These are phyloP conservation scores for Populus nigra DNA, from an alignment of 345 rosid genomes.

Conservation along the genomic window DNA sequence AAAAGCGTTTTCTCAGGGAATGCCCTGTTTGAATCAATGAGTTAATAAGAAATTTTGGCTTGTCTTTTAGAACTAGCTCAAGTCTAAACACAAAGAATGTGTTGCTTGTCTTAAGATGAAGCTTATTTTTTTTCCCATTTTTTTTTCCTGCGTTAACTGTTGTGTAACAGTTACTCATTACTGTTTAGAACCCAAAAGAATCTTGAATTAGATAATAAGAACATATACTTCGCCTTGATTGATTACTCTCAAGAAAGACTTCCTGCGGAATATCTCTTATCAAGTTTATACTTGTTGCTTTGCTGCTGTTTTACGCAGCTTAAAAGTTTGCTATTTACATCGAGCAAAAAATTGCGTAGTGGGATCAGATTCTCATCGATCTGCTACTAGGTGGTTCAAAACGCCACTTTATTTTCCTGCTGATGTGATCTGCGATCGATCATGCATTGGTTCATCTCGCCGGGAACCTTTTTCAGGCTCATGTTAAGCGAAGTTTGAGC, in stretches of 20 bases:
- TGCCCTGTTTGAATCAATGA: conserved; percentile 17
- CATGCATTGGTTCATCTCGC: not conserved
- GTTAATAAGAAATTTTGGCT: conserved; percentile 38
- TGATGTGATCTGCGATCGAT: not conserved
- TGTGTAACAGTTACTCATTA: not conserved
- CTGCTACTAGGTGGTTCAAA: not conserved
- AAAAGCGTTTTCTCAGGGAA: conserved; percentile 28
- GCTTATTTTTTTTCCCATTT: not conserved
- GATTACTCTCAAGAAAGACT: not conserved
- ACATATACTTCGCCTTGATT: not conserved
- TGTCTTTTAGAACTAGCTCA: conserved; percentile 23
- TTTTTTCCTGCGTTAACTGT: not conserved
- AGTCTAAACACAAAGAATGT: conserved; percentile 7
- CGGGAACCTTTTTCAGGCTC: not conserved
- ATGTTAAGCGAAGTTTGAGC: not conserved
- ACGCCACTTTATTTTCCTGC: not conserved
- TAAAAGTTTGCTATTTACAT: not conserved
- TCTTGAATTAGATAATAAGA: not conserved
- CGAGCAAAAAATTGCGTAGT: not conserved
- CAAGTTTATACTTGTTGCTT: not conserved
- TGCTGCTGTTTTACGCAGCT: not conserved
- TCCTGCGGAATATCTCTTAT: not conserved
- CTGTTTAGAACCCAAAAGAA: not conserved
- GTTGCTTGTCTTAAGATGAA: conserved; percentile 14
- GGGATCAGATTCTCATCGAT: not conserved